Conservation (phyloP, 768 basidiomycete genomes). For the Calocera cornea region DNA sequence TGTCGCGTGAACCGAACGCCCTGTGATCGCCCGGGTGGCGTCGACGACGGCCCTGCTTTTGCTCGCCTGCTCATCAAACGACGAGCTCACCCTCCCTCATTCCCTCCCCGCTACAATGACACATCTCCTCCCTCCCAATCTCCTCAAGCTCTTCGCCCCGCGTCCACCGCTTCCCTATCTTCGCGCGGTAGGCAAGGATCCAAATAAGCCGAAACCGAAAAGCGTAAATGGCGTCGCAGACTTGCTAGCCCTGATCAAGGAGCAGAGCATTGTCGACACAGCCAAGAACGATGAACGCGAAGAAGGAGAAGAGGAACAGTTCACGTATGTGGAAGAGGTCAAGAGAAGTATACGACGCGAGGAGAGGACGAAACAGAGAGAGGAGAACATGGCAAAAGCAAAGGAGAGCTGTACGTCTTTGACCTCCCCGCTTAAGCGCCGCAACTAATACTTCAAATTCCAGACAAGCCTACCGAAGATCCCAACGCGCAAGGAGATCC, state of each 20-base stretch:
- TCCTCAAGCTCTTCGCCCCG: conserved; percentile 92
- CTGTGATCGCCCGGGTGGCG: neutral
- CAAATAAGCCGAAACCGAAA: conserved; percentile 57
- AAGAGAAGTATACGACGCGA: conserved; percentile 46
- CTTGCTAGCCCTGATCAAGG: conserved; percentile 59
- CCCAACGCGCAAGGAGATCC: conserved; percentile 86
- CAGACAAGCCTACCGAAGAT: conserved; percentile 90
- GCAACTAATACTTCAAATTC: conserved; percentile 6
- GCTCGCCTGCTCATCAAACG: neutral
- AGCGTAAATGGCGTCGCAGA: conserved; percentile 61
- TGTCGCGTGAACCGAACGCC: no score
- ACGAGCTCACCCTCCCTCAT: neutral
- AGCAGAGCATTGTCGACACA: conserved; percentile 57
- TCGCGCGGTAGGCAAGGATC: conserved; percentile 73
- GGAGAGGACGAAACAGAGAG: conserved; percentile 60
- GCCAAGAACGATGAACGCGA: conserved; percentile 7
- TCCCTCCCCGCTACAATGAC: conserved; percentile 27
- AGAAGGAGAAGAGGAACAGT: conserved; percentile 21
- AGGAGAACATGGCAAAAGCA: conserved; percentile 62
- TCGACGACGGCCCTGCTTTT: neutral
- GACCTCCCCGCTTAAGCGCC: neutral
- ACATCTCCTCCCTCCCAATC: conserved; percentile 84
- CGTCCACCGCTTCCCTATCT: conserved; percentile 79
- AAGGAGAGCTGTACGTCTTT: conserved; percentile 66
- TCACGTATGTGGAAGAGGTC: conserved; percentile 71